Percentiles rank a stretch among this genome's conserved stretches.
Evolutionary conservation across 352 stramenopile genomes (phyloP).

Genomic region (Salisapilia sapeloensis): DNA sequence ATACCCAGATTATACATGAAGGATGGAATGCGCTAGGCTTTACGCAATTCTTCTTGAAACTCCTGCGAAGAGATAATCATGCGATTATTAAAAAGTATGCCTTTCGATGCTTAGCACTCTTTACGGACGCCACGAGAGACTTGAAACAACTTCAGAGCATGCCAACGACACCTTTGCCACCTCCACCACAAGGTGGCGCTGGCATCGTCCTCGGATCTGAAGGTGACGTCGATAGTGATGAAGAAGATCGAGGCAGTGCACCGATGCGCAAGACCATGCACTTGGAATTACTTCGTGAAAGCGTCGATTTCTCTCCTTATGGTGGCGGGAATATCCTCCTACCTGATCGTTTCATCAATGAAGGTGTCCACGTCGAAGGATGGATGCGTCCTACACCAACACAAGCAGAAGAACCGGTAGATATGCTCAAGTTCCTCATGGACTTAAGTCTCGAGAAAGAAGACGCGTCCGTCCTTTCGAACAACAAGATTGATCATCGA

Average conservation of each 20-base stretch:
- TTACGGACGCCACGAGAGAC: slow-evolving; percentile 58
- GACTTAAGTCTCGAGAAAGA: slow-evolving; percentile 72
- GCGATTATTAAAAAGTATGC: slow-evolving; percentile 83
- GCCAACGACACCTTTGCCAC: slow-evolving; percentile 4
- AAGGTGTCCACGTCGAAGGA: slow-evolving; percentile 68
- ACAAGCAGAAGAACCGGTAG: slow-evolving; percentile 70
- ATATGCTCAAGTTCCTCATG: slow-evolving; percentile 85
- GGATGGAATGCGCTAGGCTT: slow-evolving; percentile 74
- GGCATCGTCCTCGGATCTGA: slow-evolving; percentile 20
- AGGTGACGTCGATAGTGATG: slow-evolving; percentile 20
- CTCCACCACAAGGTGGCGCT: slow-evolving; percentile 8
- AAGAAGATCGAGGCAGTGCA: slow-evolving; percentile 21
- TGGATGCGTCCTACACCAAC: slow-evolving; percentile 68
- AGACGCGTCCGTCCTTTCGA: slow-evolving; percentile 16
- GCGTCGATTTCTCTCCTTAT: slow-evolving; percentile 75
- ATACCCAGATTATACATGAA: slow-evolving; percentile 39
- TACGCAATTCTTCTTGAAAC: slow-evolving; percentile 67
- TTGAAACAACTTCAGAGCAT: slow-evolving; percentile 40
- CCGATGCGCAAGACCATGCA: slow-evolving; percentile 45
- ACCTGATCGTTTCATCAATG: slow-evolving; percentile 67
- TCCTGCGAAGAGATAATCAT: slow-evolving; percentile 75
- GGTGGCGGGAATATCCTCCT: slow-evolving; percentile 64
- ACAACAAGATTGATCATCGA: slow-evolving; percentile 27
- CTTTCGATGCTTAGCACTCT: slow-evolving; percentile 70
- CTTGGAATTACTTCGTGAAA: slow-evolving; percentile 61